Evolutionary conservation across 345 rosid genomes (phyloP), one percentile per base, ranked within the genome.

Genomic region (Arabis hirsuta): DNA sequence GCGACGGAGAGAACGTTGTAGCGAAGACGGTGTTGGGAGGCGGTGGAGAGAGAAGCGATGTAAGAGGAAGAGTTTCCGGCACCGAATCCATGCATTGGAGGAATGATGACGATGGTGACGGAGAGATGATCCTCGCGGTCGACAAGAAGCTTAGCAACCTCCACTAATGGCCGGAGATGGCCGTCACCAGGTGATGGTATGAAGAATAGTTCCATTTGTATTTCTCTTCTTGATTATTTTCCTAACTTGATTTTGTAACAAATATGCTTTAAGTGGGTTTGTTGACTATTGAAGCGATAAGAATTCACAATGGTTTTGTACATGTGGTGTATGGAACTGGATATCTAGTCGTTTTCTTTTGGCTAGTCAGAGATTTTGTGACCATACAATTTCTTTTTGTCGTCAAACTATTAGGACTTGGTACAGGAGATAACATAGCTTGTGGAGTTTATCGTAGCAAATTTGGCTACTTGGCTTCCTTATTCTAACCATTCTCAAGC

Each of bases 131-230:
- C 67, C 56, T 84, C 78, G 5, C 74, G 82, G 34, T 78, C 66
- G 14, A 82, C 73, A 14, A 84, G 80, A 20, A 73, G 79, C 77
- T 80, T 83, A 7, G 89, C 85, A 0, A 77, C 44, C 73, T 86
- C 84, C 19, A 79, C 72, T 13, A 60, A 7, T 3, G 89, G 73
- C 3, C 72, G 67, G 14, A 86, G 72, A 58, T 88, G 91, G 74
- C 89, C 91, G 1, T 71, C 71, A 9, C 75, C 85, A 5, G 88
- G 83, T n/a, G 73, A 65, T 20, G 91, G 88, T 27, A 86, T 72
- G 67, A 86, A 71, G 11, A 84, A 57, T 0, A 86, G 78, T 73
- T 84, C 85, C 12, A 36, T 0, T 29, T 73, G 68, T 74, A 67
- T 72, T 48, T 62, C 20, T 47, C n/a, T 31, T 13, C 8, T 13